A percentile compares a stretch with the other conserved stretches of the same genome.
Conservation (phyloP, 1,139 yeast species). For the Suhomyces guaymorum region DNA sequence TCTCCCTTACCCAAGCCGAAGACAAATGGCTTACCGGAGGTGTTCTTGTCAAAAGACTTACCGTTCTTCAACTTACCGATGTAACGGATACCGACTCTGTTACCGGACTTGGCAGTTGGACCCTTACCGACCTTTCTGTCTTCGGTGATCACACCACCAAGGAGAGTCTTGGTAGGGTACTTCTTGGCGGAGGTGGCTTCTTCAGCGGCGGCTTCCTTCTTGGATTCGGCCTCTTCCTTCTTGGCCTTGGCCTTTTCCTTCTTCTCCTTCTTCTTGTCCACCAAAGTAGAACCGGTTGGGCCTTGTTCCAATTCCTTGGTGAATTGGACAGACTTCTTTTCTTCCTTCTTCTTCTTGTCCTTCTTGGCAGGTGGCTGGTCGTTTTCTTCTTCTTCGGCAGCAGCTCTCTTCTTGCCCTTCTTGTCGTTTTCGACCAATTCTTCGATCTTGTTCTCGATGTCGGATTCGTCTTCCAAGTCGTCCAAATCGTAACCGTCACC, state of each 20-base stretch:
- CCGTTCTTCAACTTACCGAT: conserved; percentile 97
- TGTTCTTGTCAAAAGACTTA: conserved; percentile 93
- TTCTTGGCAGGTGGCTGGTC: conserved; percentile 40
- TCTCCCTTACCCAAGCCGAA: conserved; percentile 96
- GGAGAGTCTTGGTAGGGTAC: conserved; percentile 71
- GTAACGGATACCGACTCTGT: conserved; percentile 94
- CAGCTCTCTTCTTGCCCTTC: conserved; percentile 36
- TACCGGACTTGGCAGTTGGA: conserved; percentile 81
- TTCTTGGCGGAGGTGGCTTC: conserved; percentile 37
- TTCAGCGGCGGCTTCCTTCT: conserved; percentile 19
- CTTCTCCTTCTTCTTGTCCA: conserved; percentile 28
- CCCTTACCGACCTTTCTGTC: conserved; percentile 92
- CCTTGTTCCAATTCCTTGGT: conserved; percentile 91
- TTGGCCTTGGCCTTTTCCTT: conserved; percentile 20
- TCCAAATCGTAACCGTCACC: conserved; percentile 54
- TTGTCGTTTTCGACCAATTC: conserved; percentile 57
- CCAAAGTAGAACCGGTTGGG: conserved; percentile 62
- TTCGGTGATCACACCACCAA: conserved; percentile 92
- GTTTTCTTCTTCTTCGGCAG: conserved; percentile 24
- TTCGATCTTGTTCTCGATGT: conserved; percentile 56
- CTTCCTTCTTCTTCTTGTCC: conserved; percentile 42
- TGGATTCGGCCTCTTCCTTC: conserved; percentile 19
- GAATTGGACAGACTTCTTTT: conserved; percentile 79
- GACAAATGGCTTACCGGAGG: conserved; percentile 92
- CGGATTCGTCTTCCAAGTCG: conserved; percentile 61